These are phyloP conservation scores for Apiospora marii DNA, from an alignment of 2,329 filamentous ascomycete genomes.

Conservation along the genomic window DNA sequence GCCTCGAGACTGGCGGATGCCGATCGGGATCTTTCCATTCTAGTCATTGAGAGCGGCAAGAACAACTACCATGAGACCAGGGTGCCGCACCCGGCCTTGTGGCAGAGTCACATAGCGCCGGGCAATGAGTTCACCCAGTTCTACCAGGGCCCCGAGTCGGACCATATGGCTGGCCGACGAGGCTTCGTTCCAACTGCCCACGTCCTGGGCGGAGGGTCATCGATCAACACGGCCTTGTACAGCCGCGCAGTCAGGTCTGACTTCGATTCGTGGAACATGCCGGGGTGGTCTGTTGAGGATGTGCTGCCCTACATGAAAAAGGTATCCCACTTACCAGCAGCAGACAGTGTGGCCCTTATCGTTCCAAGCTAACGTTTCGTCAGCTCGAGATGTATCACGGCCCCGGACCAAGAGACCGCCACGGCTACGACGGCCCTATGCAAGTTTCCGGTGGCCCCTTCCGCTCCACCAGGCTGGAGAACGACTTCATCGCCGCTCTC, in stretches of 20 bases:
- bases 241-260: constrained; percentile 44
- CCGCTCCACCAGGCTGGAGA: constrained; percentile 47
- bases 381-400: constrained; percentile 43
- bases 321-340: constrained; percentile 30
- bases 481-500: constrained; percentile 55
- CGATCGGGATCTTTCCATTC: constrained; percentile 11
- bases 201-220: constrained; percentile 62
- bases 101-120: too few relatives aligned
- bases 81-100: too few relatives aligned
- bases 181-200: constrained; percentile 50
- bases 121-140: too few relatives aligned
- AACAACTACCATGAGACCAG: too few relatives aligned
- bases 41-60: constrained; percentile 25
- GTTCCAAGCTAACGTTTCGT: too few relatives aligned
- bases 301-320: constrained; percentile 62
- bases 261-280: constrained; percentile 41
- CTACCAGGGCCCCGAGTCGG: too few relatives aligned
- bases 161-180: constrained; percentile 46
- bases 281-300: constrained; percentile 41
- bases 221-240: constrained; percentile 58
- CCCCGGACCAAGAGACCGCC: constrained; percentile 48
- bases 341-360: too few relatives aligned
- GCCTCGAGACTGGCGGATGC: constrained; percentile 24
- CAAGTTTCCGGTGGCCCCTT: constrained; percentile 57
- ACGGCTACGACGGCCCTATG: constrained; percentile 57